Conservation (phyloP, 768 basidiomycete genomes). For the Suillus placidus region DNA sequence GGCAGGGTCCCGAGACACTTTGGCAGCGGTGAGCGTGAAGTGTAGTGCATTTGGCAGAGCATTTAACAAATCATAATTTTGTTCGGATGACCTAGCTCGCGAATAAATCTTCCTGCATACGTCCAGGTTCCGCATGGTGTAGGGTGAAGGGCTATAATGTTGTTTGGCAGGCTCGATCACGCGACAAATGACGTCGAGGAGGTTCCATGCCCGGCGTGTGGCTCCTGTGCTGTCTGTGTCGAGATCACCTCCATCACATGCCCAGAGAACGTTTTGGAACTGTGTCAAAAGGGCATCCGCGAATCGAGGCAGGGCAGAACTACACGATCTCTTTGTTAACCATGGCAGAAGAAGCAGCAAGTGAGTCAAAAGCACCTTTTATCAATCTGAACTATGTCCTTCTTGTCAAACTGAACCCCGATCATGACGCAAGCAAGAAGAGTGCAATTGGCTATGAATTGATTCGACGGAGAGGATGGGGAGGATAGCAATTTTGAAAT, state of each 20-base stretch:
- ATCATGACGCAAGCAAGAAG: not conserved
- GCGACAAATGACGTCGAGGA: not conserved
- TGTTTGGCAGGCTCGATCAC: not conserved
- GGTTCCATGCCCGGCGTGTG: not conserved
- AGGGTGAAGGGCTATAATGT: rapidly evolving
- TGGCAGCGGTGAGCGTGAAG: not conserved
- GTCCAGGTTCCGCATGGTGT: not conserved
- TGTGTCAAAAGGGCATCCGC: not conserved
- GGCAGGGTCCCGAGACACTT: not conserved
- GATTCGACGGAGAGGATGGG: not conserved
- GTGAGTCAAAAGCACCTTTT: not conserved
- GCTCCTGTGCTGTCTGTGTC: not conserved
- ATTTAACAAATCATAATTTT: not conserved
- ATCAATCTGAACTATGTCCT: not conserved
- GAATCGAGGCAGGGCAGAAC: not conserved
- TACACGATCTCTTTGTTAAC: not conserved
- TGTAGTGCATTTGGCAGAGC: not conserved
- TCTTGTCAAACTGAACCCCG: not conserved
- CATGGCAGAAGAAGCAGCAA: not conserved
- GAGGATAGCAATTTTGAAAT: not conserved
- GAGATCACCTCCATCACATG: not conserved
- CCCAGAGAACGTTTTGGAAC: not conserved
- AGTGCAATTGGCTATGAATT: not conserved
- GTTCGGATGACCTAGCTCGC: not conserved
- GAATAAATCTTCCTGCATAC: not conserved